phyloP scores from a whole-genome alignment of 305 asterid species.

The Withania somnifera region DNA sequence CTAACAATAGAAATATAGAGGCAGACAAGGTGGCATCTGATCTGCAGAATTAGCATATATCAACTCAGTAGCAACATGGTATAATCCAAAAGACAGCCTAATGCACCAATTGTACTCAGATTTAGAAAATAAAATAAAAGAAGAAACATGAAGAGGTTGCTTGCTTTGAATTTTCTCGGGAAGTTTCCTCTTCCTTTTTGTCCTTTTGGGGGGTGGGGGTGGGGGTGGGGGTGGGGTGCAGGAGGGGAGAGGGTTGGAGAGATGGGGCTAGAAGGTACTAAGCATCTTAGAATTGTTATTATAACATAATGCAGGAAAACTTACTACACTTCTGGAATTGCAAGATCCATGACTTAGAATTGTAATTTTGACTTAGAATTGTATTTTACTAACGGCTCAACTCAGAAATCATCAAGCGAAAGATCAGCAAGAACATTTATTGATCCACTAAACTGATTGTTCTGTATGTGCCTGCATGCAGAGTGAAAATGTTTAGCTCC shows the following conservation, averaged over 20 bases:
- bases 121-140: background rate
- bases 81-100: background rate
- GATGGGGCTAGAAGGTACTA: background rate
- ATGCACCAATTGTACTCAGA: background rate
- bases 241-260: background rate
- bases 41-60: background rate
- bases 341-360: background rate
- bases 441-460: constrained; percentile 28
- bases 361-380: background rate
- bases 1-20: background rate
- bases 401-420: constrained; percentile 40
- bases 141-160: background rate
- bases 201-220: background rate
- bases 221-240: background rate
- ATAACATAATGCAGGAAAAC: background rate
- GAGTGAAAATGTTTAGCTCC: constrained; percentile 10
- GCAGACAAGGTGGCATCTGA: background rate
- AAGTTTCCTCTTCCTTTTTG: background rate
- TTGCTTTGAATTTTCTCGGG: background rate
- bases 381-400: background rate
- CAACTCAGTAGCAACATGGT: background rate
- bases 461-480: constrained; percentile 31
- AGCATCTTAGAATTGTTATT: background rate
- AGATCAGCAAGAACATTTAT: constrained; percentile 29
- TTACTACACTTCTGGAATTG: background rate